These are phyloP conservation scores for Porphyra umbilicalis DNA, from an alignment of 31 red algal genomes.

Conservation along the genomic window DNA sequence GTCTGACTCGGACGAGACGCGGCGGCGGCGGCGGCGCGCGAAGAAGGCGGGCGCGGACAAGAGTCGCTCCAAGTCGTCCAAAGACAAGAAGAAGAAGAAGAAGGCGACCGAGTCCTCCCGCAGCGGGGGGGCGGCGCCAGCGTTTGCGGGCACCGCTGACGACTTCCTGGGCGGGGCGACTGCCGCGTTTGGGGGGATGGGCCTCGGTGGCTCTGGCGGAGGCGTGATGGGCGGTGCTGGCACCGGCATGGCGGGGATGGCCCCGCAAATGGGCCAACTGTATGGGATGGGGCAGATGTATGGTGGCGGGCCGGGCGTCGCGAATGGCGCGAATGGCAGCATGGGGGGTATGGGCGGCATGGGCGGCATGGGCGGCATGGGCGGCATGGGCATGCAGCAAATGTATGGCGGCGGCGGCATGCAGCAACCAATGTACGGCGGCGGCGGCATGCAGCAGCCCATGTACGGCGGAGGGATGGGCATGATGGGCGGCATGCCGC, in stretches of 20 bases:
- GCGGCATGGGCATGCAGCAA: not conserved
- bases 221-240: not conserved
- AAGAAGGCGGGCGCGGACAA: not conserved
- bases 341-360: not conserved
- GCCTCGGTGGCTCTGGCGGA: not conserved
- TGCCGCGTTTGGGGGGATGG: not conserved
- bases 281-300: not conserved
- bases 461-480: not conserved
- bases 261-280: not conserved
- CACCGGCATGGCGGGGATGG: not conserved
- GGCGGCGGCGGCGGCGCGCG: not conserved
- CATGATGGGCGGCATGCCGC: not conserved
- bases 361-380: not conserved
- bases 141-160: not conserved
- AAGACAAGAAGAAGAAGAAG: conserved; percentile 1
- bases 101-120: not conserved
- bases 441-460: not conserved
- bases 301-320: not conserved
- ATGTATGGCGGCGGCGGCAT: not conserved
- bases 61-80: not conserved
- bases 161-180: not conserved
- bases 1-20: not conserved
- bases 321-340: not conserved
- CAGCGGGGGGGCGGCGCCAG: not conserved
- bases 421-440: not conserved